Percentiles rank a stretch among this genome's conserved stretches.
Evolutionary conservation across 2,329 filamentous ascomycete species (phyloP).

Genomic region (Teratosphaeria epicoccoides): DNA sequence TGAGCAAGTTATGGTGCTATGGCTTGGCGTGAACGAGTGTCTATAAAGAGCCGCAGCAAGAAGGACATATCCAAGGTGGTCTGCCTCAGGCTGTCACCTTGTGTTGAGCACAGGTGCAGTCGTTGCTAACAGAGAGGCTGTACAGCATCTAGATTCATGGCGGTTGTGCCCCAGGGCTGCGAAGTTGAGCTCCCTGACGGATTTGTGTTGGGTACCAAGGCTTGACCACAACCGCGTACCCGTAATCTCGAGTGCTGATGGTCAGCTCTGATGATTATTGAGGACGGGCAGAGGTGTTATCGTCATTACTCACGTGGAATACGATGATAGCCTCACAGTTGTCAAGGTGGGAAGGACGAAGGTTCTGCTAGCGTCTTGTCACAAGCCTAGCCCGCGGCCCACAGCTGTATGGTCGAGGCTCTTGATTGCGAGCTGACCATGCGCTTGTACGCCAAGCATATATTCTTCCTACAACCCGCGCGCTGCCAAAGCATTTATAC

Average conservation of each 20-base stretch:
- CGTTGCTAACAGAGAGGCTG: neutral
- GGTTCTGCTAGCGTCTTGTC: neutral
- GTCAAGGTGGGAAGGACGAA: neutral
- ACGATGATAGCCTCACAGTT: neutral
- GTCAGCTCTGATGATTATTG: neutral
- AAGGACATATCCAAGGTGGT: neutral
- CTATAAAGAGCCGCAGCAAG: neutral
- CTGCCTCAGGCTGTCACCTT: neutral
- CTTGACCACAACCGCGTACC: no score
- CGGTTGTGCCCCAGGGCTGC: no score
- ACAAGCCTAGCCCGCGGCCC: neutral
- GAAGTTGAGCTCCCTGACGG: no score
- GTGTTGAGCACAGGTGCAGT: neutral
- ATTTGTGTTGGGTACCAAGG: no score
- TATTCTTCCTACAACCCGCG: no score
- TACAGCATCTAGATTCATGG: no score
- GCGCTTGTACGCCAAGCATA: neutral
- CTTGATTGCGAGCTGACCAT: neutral
- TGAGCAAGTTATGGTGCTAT: constrained; percentile 1
- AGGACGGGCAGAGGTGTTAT: neutral
- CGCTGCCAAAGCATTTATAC: neutral
- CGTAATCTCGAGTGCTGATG: no score
- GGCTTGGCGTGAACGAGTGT: neutral
- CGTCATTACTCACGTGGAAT: neutral
- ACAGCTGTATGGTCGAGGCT: neutral